Evolutionary conservation across 2,329 filamentous ascomycete species (phyloP), one percentile per base, ranked within the genome.

Genomic region (Mycogone perniciosa): DNA sequence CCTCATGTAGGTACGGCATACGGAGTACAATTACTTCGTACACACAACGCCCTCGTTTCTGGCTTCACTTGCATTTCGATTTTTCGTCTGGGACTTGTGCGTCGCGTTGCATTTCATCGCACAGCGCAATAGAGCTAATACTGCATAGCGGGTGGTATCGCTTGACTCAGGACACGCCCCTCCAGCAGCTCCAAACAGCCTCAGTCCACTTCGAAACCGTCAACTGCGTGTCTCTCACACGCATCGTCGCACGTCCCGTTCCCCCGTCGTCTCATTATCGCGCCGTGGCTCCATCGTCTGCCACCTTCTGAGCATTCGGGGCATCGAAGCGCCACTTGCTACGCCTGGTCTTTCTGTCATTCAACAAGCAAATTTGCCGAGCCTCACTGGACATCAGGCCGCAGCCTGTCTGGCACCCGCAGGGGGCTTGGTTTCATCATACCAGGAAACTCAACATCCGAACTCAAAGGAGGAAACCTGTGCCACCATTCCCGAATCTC

Each of bases 211-310:
- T 35, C 54, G 46, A 55, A 57, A 56, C 50, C 51, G 51, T 41
- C 34, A 41, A 44, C 51, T 39, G 37, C 45, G 37, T 20, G 20
- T 45, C 55, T 57, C 55, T 51, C 44, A 54, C 55, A 51, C 48
- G 53, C 42, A 48, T 43, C 45, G 57, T 57, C 54, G 50, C 57
- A 55, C 37, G 33, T 53, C 48, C 31, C 42, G 48, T 40, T 48
- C 46, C 37, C 52, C 50, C 31, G 39, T 43, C 38, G 47, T 39
- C 39, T 42, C 31, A 34, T 35, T 13, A 40, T 31, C 46, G 35
- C 34, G 37, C 40, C 31, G 39, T 40, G 31, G 13, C 26, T 27
- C 40, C 35, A 38, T 46, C 37, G 31, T 33, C 9, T 27, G 7
- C 2, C 9, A 11, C 35, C 11, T 30, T 30, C 20, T 48, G 9